Percentiles rank a stretch among this genome's conserved stretches.
phyloP scores from a whole-genome alignment of 192 early-diverging fungal species.

The Coemansia sp. region DNA sequence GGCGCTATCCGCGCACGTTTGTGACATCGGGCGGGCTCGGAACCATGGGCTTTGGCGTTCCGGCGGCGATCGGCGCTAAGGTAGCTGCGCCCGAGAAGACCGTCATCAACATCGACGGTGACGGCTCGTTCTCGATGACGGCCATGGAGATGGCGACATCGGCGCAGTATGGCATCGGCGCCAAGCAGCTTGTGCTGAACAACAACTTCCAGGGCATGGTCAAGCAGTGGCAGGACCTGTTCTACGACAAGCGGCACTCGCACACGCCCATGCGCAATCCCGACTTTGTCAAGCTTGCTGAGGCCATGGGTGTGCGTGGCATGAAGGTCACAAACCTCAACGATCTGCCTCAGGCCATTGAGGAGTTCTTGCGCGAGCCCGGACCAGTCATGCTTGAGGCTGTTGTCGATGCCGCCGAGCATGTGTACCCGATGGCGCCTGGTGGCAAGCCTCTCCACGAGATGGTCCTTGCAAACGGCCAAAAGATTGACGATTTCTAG shows the following conservation, averaged over 20 bases:
- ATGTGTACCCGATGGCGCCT: constrained; percentile 97
- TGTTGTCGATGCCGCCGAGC: constrained; percentile 87
- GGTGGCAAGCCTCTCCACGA: constrained; percentile 93
- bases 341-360: constrained; percentile 83
- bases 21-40: constrained; percentile 97
- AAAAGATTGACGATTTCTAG: constrained; percentile 38
- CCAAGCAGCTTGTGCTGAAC: constrained; percentile 96
- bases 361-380: constrained; percentile 80
- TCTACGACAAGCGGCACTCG: constrained; percentile 96
- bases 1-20: constrained; percentile 84
- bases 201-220: constrained; percentile 99
- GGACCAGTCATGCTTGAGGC: constrained; percentile 92
- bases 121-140: constrained; percentile 98
- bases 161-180: constrained; percentile 94
- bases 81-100: constrained; percentile 90
- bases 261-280: constrained; percentile 95
- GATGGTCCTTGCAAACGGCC: constrained; percentile 63
- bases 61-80: constrained; percentile 96
- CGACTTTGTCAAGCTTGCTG: constrained; percentile 97
- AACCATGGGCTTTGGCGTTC: constrained; percentile 98
- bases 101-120: constrained; percentile 98
- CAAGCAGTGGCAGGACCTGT: constrained; percentile 91
- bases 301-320: constrained; percentile 89
- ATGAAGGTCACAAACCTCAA: constrained; percentile 79
- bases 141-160: constrained; percentile 98